These are phyloP conservation scores for Clathrus columnatus DNA, from an alignment of 768 basidiomycete species.

Conservation along the genomic window DNA sequence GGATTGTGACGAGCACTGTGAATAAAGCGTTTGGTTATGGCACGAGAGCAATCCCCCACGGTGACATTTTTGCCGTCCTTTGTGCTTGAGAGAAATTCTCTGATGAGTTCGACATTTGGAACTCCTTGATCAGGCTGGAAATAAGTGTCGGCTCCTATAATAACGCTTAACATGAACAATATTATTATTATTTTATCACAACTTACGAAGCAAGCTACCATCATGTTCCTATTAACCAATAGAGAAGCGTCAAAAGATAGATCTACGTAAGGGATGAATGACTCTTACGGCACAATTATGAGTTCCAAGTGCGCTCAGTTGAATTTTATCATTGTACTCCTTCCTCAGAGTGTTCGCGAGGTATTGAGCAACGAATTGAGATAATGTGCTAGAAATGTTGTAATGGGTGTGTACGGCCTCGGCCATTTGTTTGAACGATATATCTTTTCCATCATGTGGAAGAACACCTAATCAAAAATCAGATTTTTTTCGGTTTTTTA, in stretches of 20 bases:
- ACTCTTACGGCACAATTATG: slow-evolving; percentile 58
- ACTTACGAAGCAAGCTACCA: slow-evolving; percentile 10
- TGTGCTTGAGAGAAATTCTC: slow-evolving; percentile 42
- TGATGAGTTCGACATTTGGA: slow-evolving; percentile 37
- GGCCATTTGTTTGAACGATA: slow-evolving; percentile 44
- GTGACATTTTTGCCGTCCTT: slow-evolving; percentile 55
- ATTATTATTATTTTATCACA: not conserved
- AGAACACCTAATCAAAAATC: slow-evolving; percentile 26
- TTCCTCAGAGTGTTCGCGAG: slow-evolving; percentile 50
- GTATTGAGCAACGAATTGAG: slow-evolving; percentile 53
- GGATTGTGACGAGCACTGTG: slow-evolving; percentile 46
- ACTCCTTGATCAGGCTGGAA: slow-evolving; percentile 45
- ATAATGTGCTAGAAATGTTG: slow-evolving; percentile 65
- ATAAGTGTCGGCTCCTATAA: slow-evolving; percentile 43
- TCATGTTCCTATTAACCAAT: slow-evolving; percentile 14
- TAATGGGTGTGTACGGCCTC: slow-evolving; percentile 23
- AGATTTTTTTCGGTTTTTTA: not conserved
- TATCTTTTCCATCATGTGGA: slow-evolving; percentile 59
- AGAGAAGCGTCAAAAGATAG: not conserved
- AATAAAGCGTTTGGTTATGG: slow-evolving; percentile 50
- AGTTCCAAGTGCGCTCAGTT: slow-evolving; percentile 56
- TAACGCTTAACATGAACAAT: not conserved
- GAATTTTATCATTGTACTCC: slow-evolving; percentile 42
- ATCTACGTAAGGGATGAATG: not conserved
- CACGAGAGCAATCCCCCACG: slow-evolving; percentile 45